Percentiles rank a stretch among this genome's conserved stretches.
Evolutionary conservation across 2,329 filamentous ascomycete species (phyloP).

Genomic region (Cytospora mali): DNA sequence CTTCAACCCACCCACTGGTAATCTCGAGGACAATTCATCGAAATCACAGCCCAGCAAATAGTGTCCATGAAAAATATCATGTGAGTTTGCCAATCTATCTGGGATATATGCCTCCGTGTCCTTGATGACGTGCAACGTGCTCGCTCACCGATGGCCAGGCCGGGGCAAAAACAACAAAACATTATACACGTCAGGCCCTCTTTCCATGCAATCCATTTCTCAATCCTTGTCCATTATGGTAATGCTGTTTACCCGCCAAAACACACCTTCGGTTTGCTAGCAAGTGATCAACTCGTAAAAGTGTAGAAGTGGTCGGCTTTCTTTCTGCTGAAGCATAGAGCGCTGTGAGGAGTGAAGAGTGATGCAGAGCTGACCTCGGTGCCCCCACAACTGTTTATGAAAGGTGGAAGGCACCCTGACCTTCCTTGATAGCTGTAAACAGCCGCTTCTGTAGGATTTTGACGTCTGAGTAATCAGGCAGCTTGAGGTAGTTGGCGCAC

Average conservation of each 20-base stretch:
- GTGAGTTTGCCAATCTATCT: conserved; percentile 28
- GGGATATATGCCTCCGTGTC: conserved; percentile 24
- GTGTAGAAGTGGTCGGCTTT: conserved; percentile 4
- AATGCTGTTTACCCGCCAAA: conserved; percentile 22
- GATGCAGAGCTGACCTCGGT: background rate
- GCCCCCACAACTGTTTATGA: conserved; percentile 55
- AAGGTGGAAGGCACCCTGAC: conserved; percentile 96
- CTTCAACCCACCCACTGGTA: too few relatives aligned
- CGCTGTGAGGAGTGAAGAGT: background rate
- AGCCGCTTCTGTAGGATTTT: conserved; percentile 78
- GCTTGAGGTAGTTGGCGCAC: conserved; percentile 97
- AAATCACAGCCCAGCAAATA: background rate
- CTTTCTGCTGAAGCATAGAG: conserved; percentile 8
- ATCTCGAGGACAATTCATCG: too few relatives aligned
- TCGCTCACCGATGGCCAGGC: conserved; percentile 16
- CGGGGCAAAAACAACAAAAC: conserved; percentile 14
- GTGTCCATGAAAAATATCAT: conserved; percentile 5
- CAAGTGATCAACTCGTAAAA: conserved; percentile 17
- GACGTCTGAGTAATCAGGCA: conserved; percentile 87
- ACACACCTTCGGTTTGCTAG: conserved; percentile 14
- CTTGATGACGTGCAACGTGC: conserved; percentile 18
- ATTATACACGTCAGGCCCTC: conserved; percentile 17
- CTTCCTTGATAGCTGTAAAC: conserved; percentile 85
- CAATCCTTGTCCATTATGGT: background rate
- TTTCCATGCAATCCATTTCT: conserved; percentile 25